A percentile compares a stretch with the other conserved stretches of the same genome.
These are phyloP conservation scores for Corylus heterophylla DNA, from an alignment of 306 rosid species.

Conservation along the genomic window DNA sequence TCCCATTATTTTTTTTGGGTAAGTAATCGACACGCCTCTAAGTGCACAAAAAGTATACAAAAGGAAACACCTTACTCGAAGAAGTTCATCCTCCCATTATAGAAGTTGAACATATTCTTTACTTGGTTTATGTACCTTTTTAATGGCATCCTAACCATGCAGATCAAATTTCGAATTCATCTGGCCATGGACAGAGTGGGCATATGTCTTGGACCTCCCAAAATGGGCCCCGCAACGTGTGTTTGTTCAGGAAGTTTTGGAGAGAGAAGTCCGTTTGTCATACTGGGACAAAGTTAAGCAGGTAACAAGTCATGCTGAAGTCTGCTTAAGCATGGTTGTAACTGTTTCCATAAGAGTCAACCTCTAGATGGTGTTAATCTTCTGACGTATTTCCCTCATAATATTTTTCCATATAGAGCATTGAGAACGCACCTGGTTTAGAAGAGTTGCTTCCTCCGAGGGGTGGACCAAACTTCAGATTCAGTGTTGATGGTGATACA, in stretches of 20 bases:
- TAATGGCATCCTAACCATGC: conserved; percentile 35
- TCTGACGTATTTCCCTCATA: conserved; percentile 19
- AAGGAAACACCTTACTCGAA: too few relatives aligned
- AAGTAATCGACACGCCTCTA: too few relatives aligned
- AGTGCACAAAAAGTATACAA: too few relatives aligned
- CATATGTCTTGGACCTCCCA: conserved; percentile 85
- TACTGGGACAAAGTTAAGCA: conserved; percentile 99
- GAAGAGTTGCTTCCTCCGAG: conserved; percentile 95
- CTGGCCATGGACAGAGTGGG: conserved; percentile 99
- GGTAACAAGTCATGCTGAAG: conserved; percentile 49
- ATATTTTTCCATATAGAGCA: conserved; percentile 52
- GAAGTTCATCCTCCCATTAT: background rate
- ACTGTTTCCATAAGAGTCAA: conserved; percentile 2
- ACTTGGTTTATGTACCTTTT: background rate
- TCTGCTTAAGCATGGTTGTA: background rate
- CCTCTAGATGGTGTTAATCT: conserved; percentile 20
- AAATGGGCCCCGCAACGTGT: conserved; percentile 99
- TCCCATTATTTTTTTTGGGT: background rate
- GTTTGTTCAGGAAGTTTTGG: conserved; percentile 96
- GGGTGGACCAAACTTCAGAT: conserved; percentile 73
- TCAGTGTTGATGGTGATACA: conserved; percentile 54
- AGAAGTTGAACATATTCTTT: background rate
- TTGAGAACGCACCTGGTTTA: conserved; percentile 97
- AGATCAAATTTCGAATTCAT: conserved; percentile 98
- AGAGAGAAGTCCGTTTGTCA: conserved; percentile 96